Base-by-base conservation (phyloP, 768 basidiomycete species). In the Glaciozyma antarctica region DNA sequence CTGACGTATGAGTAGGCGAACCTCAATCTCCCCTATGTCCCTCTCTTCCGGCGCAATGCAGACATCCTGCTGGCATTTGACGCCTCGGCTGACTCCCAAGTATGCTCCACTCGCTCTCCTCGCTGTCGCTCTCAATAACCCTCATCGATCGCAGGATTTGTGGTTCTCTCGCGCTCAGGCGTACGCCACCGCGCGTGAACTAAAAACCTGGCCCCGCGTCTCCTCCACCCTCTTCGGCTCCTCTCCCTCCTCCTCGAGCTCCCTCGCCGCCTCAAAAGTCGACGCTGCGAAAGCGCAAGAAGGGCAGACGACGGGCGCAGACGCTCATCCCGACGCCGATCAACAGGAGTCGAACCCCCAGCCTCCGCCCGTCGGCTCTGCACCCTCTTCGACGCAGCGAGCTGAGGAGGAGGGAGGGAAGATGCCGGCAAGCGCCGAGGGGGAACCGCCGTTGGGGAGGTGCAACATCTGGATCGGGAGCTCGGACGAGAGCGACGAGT, bases 131-230 rank as follows among this genome's bases (percentile, higher is more conserved):
- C 5, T 16, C 47, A 24, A 5, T 24, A 21, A 21, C 19, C 1
- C 47, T 48, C n/a, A 1, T 24, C 19, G 10, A 1, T 24, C 19
- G 10, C 70, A 76, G 51, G 72, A 74, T 26, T 48, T 72, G 2
- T 75, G 76, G 76, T 77, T 77, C 67, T 60, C 63, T 26, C 71
- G 75, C 2, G 76, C 76, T 8, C 66, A 72, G 44, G 71, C 68
- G 58, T 73, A 65, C 32, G 72, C 68, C 13, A 28, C 32, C n/a
- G 57, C 60, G 26, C 64, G 59, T 34, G 43, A 58, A 21, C 26
- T 70, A 17, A 17, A 19, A 1, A 61, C 62, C 19, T 69, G 68
- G 68, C 68, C 68, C 0, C 22, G 24, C 1, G 52, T 69, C 38
- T 41, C 38, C 38, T 41, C 38, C 8, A 12, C 38, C 26, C 45